Evolutionary conservation across 257 asterid species (phyloP), one percentile per base, ranked within the genome.

Genomic region (Coffea canephora): DNA sequence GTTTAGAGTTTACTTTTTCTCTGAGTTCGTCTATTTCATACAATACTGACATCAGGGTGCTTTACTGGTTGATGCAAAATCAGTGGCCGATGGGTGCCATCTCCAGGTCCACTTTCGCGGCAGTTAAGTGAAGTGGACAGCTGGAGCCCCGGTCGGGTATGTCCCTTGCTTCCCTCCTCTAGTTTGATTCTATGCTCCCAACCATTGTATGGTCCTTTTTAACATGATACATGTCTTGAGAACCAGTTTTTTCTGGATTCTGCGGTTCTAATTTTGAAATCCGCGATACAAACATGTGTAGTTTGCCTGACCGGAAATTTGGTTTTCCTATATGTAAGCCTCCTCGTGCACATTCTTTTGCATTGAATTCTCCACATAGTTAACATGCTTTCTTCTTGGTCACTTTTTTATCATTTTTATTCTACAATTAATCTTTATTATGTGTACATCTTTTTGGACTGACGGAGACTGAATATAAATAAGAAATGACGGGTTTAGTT

Each of bases 61-160:
- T 93, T 95, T 95, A 88, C 96, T 91, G 94, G 92, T 93, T 93
- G 99, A 93, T 92, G 95, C 94, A 39, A 39, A 90, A 49, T 89
- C 97, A 96, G 99, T 87, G 97, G 95, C 83, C 93, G 94, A 77
- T 96, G 97, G 97, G 69, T 83, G 70, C 82, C 93, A 82, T 88
- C 97, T 89, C 84, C 93, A 81, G 87, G 91, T 85, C 91, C 94
- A 78, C 89, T 85, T 73, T 86, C 94, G 83, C 91, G 82, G 41
- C 91, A 83, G 41, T 76, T 85, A 70, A 78, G 85, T 69, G 98
- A 96, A 69, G 88, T 85, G 31, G 97, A 94, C 79, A 89, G 90
- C 88, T 91, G 94, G 96, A 90, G 89, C 84, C 76, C 85, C 73
- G 77, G 88, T 86, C 83, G 88, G 97, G 98, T 93, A 85, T 27